Conservation (phyloP, 2,329 filamentous ascomycete genomes). For the Scedosporium boydii region DNA sequence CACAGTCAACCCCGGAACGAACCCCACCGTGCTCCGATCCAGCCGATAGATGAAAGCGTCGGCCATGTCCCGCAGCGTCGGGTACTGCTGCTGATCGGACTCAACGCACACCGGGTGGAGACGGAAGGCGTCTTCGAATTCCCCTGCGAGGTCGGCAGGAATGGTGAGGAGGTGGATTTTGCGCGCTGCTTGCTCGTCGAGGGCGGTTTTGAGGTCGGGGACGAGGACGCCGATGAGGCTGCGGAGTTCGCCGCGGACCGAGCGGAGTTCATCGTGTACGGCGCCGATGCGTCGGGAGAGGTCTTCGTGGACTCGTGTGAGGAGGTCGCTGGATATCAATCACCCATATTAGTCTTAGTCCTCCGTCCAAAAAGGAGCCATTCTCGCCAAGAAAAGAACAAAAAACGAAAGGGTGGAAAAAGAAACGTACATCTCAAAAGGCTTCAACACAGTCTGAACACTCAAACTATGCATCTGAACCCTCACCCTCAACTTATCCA, state of each 20-base stretch:
- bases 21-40: slow-evolving; percentile 15
- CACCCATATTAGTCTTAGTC: neutral
- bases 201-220: slow-evolving; percentile 12
- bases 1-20: slow-evolving; percentile 16
- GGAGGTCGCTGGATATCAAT: slow-evolving; percentile 18
- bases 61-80: slow-evolving; percentile 15
- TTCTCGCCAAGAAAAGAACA: neutral
- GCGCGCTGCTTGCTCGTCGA: slow-evolving; percentile 9
- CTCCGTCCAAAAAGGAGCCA: too few species aligned
- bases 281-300: slow-evolving; percentile 8
- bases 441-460: slow-evolving; percentile 22
- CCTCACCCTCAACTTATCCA: slow-evolving; percentile 20
- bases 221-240: slow-evolving; percentile 13
- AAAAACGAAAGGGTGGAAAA: neutral
- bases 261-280: slow-evolving; percentile 12
- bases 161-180: slow-evolving; percentile 9
- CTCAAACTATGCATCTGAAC: slow-evolving; percentile 25
- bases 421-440: slow-evolving; percentile 24
- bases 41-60: slow-evolving; percentile 23
- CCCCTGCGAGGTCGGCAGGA: slow-evolving; percentile 14
- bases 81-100: neutral
- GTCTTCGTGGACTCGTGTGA: slow-evolving; percentile 17
- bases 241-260: slow-evolving; percentile 11
- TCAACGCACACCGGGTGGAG: slow-evolving; percentile 9
- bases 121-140: slow-evolving; percentile 16